phyloP scores from a whole-genome alignment of 768 basidiomycete species.

The Fomitopsis pulvina region DNA sequence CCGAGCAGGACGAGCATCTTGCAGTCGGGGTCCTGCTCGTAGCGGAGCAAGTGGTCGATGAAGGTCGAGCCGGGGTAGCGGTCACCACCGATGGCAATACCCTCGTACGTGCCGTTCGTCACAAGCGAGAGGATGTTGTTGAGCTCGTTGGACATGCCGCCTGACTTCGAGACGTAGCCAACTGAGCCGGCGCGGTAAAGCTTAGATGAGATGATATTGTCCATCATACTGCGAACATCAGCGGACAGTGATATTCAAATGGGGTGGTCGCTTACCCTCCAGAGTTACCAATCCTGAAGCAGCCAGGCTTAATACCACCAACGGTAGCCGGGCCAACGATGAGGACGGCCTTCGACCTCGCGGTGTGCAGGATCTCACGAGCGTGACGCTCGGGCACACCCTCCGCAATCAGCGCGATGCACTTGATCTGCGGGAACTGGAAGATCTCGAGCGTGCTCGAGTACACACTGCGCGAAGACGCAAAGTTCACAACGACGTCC shows the following conservation, averaged over 20 bases:
- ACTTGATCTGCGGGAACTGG: conserved; percentile 57
- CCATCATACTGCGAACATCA: conserved; percentile 77
- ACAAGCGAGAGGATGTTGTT: conserved; percentile 98
- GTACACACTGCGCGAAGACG: conserved; percentile 90
- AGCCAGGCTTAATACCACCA: conserved; percentile 99
- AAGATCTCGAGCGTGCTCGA: conserved; percentile 91
- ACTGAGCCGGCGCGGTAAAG: conserved; percentile 97
- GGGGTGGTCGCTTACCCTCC: conserved; percentile 61
- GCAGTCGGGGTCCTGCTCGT: conserved; percentile 95
- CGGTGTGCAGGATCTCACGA: conserved; percentile 88
- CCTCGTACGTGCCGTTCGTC: conserved; percentile 99
- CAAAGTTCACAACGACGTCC: conserved; percentile 98
- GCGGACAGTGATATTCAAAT: conserved; percentile 1
- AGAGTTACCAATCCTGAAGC: conserved; percentile 99
- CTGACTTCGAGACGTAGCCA: conserved; percentile 99
- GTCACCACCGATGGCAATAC: conserved; percentile 99
- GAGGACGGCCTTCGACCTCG: conserved; percentile 78
- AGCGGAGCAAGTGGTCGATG: conserved; percentile 97
- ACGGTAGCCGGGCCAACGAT: conserved; percentile 98
- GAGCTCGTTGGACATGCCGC: conserved; percentile 99
- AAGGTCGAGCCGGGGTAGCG: conserved; percentile 98
- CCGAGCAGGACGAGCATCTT: conserved; percentile 99
- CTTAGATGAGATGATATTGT: conserved; percentile 98
- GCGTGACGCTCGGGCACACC: conserved; percentile 99
- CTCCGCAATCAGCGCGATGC: conserved; percentile 93